A percentile compares a stretch with the other conserved stretches of the same genome.
These are phyloP conservation scores for Alternaria ventricosa DNA, from an alignment of 2,329 filamentous ascomycete genomes.

Conservation along the genomic window DNA sequence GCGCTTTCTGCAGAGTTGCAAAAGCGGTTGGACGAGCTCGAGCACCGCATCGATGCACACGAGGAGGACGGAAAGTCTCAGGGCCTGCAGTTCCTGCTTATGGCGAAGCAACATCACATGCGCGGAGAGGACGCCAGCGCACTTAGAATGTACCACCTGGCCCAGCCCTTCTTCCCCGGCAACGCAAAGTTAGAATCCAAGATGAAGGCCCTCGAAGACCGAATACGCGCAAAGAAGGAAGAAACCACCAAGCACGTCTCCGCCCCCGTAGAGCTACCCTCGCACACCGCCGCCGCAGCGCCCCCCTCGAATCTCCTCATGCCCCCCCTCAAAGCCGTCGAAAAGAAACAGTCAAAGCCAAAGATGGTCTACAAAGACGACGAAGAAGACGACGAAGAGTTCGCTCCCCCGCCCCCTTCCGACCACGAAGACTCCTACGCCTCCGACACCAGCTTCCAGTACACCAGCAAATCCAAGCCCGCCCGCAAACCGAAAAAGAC, in stretches of 20 bases:
- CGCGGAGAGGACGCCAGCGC: slow-evolving; percentile 79
- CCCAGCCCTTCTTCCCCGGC: slow-evolving; percentile 82
- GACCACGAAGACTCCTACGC: slow-evolving; percentile 50
- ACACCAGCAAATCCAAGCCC: slow-evolving; percentile 41
- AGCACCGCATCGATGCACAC: slow-evolving; percentile 77
- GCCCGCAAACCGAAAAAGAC: slow-evolving; percentile 42
- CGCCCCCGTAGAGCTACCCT: slow-evolving; percentile 19
- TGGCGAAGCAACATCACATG: slow-evolving; percentile 89
- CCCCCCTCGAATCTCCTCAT: slow-evolving; percentile 46
- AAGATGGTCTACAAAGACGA: slow-evolving; percentile 24
- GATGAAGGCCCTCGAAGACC: slow-evolving; percentile 61
- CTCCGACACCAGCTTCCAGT: slow-evolving; percentile 48
- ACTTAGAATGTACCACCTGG: slow-evolving; percentile 84
- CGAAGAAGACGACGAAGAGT: slow-evolving; percentile 52
- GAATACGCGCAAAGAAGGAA: slow-evolving; percentile 52
- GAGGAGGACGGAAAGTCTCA: slow-evolving; percentile 78
- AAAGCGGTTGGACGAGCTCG: slow-evolving; percentile 79
- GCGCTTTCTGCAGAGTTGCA: slow-evolving; percentile 78
- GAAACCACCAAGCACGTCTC: slow-evolving; percentile 27
- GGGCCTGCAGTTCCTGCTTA: slow-evolving; percentile 83
- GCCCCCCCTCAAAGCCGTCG: slow-evolving; percentile 37
- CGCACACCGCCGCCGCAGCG: slow-evolving; percentile 14
- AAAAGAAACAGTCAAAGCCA: slow-evolving; percentile 30
- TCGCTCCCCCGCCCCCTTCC: slow-evolving; percentile 43
- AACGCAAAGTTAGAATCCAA: slow-evolving; percentile 75